A percentile compares a stretch with the other conserved stretches of the same genome.
phyloP scores from a whole-genome alignment of 1,139 yeast genomes.

The Blastobotrys arbuscula region DNA sequence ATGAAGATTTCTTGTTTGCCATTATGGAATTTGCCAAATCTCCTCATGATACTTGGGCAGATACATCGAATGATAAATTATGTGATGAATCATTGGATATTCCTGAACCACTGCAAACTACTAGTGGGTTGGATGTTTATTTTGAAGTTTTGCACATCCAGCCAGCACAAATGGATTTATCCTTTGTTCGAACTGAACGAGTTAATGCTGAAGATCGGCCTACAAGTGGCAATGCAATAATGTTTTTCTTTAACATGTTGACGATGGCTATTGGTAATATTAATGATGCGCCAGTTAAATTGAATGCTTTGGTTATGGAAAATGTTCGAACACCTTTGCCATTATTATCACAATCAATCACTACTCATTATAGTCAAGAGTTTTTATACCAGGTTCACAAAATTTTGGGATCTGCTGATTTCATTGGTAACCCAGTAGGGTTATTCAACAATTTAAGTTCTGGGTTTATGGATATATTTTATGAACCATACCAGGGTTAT shows the following conservation, averaged over 20 bases:
- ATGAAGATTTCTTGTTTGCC: conserved; percentile 87
- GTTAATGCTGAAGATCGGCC: conserved; percentile 55
- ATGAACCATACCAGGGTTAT: conserved; percentile 96
- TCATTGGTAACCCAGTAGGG: conserved; percentile 96
- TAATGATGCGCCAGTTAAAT: conserved; percentile 90
- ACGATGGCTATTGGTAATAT: conserved; percentile 98
- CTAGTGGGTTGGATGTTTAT: conserved; percentile 67
- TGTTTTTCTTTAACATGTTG: conserved; percentile 72
- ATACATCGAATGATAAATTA: conserved; percentile 32
- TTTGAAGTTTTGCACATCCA: conserved; percentile 91
- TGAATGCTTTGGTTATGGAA: conserved; percentile 82
- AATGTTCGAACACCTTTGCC: conserved; percentile 85
- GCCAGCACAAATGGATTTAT: conserved; percentile 81
- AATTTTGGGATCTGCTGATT: conserved; percentile 92
- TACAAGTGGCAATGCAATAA: conserved; percentile 56
- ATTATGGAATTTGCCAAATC: conserved; percentile 70
- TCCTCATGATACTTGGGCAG: conserved; percentile 38
- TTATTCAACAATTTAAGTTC: conserved; percentile 87
- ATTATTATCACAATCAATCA: conserved; percentile 60
- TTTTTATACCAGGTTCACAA: conserved; percentile 89
- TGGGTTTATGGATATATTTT: conserved; percentile 93
- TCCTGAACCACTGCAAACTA: conserved; percentile 64
- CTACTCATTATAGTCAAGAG: conserved; percentile 88
- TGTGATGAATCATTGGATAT: conserved; percentile 59
- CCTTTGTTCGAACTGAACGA: conserved; percentile 88